phyloP scores from a whole-genome alignment of 1,284 basidiomycete genomes.

The Puccinia hordei region DNA sequence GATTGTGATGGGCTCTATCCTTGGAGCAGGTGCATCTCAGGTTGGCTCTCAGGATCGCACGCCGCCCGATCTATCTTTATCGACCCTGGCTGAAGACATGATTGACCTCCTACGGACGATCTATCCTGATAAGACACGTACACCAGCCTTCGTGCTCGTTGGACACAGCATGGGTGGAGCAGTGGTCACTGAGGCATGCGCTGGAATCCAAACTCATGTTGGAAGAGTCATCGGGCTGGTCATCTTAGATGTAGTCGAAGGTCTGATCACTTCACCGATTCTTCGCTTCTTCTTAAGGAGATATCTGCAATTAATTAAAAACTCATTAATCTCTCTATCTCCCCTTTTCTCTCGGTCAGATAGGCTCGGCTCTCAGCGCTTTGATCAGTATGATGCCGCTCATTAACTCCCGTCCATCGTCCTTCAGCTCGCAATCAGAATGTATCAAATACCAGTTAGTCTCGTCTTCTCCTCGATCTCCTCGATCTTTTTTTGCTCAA shows the following conservation, averaged over 20 bases:
- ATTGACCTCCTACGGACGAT: conserved; percentile 69
- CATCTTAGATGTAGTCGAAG: conserved; percentile 95
- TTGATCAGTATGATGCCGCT: conserved; percentile 86
- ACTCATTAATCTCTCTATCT: not conserved
- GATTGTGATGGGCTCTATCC: not conserved
- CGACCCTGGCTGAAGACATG: conserved; percentile 72
- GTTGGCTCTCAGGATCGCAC: not conserved
- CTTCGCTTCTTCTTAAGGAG: no score
- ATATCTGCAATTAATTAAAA: no score
- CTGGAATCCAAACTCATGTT: conserved; percentile 68
- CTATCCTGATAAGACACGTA: conserved; percentile 67
- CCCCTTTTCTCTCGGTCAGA: not conserved
- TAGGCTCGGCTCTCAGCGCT: conserved; percentile 83
- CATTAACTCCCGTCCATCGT: conserved; percentile 78
- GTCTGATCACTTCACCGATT: no score
- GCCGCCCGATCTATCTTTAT: conserved; percentile 69
- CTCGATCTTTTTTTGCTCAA: not conserved
- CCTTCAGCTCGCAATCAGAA: conserved; percentile 78
- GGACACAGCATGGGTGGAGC: conserved; percentile 69
- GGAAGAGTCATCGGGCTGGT: conserved; percentile 78
- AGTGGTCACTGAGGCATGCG: conserved; percentile 73
- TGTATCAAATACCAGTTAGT: conserved; percentile 90
- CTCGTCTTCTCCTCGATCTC: not conserved
- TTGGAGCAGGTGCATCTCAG: conserved; percentile 17
- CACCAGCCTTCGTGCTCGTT: conserved; percentile 69